phyloP scores from a whole-genome alignment of 1,139 yeast genomes.

The Kodamaea sp. region DNA sequence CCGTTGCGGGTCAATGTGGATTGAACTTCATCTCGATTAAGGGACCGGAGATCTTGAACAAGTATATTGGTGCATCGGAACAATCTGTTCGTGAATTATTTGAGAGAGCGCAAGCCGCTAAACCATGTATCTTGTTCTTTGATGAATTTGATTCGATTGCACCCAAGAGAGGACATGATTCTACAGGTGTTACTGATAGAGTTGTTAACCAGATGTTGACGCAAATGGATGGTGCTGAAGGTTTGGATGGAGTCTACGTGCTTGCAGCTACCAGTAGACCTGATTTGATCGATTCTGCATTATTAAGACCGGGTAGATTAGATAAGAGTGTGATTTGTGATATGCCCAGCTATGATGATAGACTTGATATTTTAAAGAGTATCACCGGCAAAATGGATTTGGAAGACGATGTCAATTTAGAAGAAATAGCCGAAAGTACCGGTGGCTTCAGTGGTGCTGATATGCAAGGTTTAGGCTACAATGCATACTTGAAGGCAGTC shows the following conservation, averaged over 20 bases:
- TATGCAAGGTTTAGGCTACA: slow-evolving; percentile 87
- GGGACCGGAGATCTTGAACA: slow-evolving; percentile 95
- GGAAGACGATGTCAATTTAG: slow-evolving; percentile 51
- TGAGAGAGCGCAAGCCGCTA: slow-evolving; percentile 91
- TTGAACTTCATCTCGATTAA: slow-evolving; percentile 89
- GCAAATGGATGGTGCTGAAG: slow-evolving; percentile 99
- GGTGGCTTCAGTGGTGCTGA: slow-evolving; percentile 94
- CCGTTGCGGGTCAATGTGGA: slow-evolving; percentile 94
- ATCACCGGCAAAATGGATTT: slow-evolving; percentile 60
- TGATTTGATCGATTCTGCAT: slow-evolving; percentile 91
- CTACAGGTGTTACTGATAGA: slow-evolving; percentile 96
- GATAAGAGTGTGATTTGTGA: slow-evolving; percentile 92
- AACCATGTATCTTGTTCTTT: slow-evolving; percentile 90
- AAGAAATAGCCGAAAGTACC: slow-evolving; percentile 58
- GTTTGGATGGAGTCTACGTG: slow-evolving; percentile 93
- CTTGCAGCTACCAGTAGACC: slow-evolving; percentile 96
- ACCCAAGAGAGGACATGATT: slow-evolving; percentile 97
- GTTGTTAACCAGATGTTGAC: slow-evolving; percentile 96
- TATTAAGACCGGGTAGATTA: slow-evolving; percentile 91
- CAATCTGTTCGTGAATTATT: slow-evolving; percentile 91
- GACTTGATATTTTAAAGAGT: slow-evolving; percentile 71
- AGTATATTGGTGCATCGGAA: slow-evolving; percentile 97
- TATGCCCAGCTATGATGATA: slow-evolving; percentile 71
- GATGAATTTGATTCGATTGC: slow-evolving; percentile 98
- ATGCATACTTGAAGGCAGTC: slow-evolving; percentile 88